Evolutionary conservation across 352 stramenopile species (phyloP), one percentile per base, ranked within the genome.

Genomic region (Globisporangium cystogenes): DNA sequence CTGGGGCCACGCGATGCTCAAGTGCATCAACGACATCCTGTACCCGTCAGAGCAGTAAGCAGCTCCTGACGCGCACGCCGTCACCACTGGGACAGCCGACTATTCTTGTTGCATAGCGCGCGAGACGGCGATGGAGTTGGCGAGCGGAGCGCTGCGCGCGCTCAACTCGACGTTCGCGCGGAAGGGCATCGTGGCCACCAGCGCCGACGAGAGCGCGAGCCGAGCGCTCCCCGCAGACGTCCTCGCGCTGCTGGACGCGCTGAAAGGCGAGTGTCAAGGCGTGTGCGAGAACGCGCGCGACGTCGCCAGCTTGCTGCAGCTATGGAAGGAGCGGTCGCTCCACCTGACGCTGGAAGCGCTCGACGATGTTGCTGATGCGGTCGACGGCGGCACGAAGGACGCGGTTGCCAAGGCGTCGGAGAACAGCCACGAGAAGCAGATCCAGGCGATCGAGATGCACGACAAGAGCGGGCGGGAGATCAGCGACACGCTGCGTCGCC

Each of bases 281-380:
- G 53, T 43, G 12, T 56, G 52, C 1, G 37, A 60, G 46, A 59
- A 73, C 8, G 20, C 57, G 21, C 18, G 48, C 14, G 62, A 70
- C 21, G 52, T 70, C n/a, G 40, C 39, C 15, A 53, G 54, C 23
- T 36, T 29, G 20, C 59, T 85, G 14, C 76, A 87, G 60, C 60
- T 82, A 3, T 87, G 73, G 71, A 84, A 85, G 35, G 76, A 87
- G 57, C 59, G 76, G 16, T 82, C 76, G 12, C 45, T 87, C 23
- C 65, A 85, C 26, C 71, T 80, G 43, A 81, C 69, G 3, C 60
- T 87, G 4, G 62, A 82, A 44, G 53, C 62, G 14, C 57, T 87
- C 7, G 76, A 86, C 7, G 48, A 35, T 50, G 51, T 26, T 20
- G 23, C 48, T 29, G 5, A 35, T 35, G 29, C 29, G 10, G 29